Percentiles rank a stretch among this genome's conserved stretches.
Conservation (phyloP, 306 rosid species). For the Acacia confusa region DNA sequence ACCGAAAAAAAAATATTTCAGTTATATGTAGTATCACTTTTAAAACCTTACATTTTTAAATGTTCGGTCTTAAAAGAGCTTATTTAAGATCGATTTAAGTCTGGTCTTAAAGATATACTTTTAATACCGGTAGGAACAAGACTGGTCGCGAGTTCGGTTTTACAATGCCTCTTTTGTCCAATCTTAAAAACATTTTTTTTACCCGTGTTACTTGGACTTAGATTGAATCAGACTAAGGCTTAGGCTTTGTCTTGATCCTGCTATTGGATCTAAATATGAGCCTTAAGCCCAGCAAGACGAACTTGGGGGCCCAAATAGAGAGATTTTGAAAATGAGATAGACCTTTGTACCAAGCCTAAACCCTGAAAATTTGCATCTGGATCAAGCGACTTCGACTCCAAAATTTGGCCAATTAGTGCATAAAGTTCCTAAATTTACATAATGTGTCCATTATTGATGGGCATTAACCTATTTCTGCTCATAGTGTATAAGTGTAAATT, state of each 20-base stretch:
- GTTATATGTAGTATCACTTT: no score
- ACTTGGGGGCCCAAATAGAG: neutral
- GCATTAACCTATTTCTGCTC: neutral
- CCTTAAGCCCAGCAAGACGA: neutral
- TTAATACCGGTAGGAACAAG: no score
- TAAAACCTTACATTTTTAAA: no score
- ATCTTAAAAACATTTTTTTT: no score
- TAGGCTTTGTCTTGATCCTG: neutral
- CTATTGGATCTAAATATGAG: neutral
- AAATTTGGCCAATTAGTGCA: neutral
- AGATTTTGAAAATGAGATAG: neutral
- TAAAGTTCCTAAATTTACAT: neutral
- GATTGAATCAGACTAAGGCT: neutral
- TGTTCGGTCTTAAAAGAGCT: no score
- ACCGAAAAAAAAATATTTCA: no score
- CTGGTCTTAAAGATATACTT: no score
- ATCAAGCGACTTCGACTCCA: neutral
- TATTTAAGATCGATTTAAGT: no score
- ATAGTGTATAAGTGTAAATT: neutral
- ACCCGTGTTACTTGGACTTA: neutral
- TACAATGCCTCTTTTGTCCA: no score
- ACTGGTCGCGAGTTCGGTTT: no score
- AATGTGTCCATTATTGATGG: neutral
- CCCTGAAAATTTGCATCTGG: neutral
- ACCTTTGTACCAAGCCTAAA: neutral